Evolutionary conservation across 768 basidiomycete genomes (phyloP), one percentile per base, ranked within the genome.

Genomic region (Mycena haematopus): DNA sequence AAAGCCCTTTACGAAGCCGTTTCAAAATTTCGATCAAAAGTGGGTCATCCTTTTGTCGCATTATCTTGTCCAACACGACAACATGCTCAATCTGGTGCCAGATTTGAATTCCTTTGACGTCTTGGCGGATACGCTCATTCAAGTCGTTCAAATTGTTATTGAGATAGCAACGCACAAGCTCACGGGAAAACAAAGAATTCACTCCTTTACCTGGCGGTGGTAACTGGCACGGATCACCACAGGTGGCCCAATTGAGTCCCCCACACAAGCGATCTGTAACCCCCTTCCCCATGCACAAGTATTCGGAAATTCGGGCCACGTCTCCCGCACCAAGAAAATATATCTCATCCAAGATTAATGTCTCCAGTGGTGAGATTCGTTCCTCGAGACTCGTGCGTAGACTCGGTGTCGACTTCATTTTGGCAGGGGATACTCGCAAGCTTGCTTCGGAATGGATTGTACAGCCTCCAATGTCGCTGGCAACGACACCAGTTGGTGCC

Each of bases 41-140:
- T 10, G 24, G 27, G 29, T 68, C 67, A 6, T 50, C 63, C 38
- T 56, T 68, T 58, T 70, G 67, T 6, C 69, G 52, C 69, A 70
- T 70, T 35, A 68, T 63, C 36, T 70, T 60, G 6, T 49, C 56
- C 3, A 70, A 44, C 7, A 60, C 58, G 42, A 60, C 58, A 4
- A 60, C 58, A 25, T 60, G 58, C 42, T 60, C 33, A 46, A 60
- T 40, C 19, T 60, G 58, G 22, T 60, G 58, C 58, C 58, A 60
- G 19, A 57, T 50, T 40, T 50, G 56, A 15, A 56, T 27, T 3
- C 55, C 55, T 31, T 56, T 56, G 8, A 59, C 50, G 3, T 59
- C 50, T 15, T 52, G 51, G 10, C 51, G 58, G 14, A 52, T 24
- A 3, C 10, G 24, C 22, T 53, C 58, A 50, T 57, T 51, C 44